Evolutionary conservation across 2,329 filamentous ascomycete species (phyloP), one percentile per base, ranked within the genome.

Genomic region (Septoria linicola): DNA sequence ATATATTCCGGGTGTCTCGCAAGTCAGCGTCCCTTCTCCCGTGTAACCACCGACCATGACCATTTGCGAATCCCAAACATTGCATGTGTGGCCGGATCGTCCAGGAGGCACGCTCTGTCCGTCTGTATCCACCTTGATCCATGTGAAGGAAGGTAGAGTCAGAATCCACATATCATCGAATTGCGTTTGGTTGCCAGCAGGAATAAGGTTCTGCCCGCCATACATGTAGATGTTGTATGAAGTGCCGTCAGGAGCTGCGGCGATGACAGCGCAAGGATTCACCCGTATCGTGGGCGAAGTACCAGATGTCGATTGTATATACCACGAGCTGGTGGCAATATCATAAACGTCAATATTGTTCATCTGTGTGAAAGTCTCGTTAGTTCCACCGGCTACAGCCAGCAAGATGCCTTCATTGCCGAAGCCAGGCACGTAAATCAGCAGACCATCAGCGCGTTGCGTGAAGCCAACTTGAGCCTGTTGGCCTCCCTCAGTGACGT

Each of bases 321-420:
- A 88, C 88, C 88, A 93, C 5, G 75, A 79, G 2, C 80, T 76
- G 23, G 71, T 78, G 3, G 80, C 85, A 51, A 92, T 80, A 63
- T 93, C 88, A 67, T 89, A 93, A n/a, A 92, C 81, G 59, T 91
- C 85, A 32, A 91, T 84, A 13, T 80, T 77, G 41, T 83, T 89
- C 46, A 47, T 40, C 66, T 75, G 71, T 61, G 84, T 82, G 62
- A 88, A 90, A 17, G 82, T 80, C 20, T 75, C 71, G 63, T 81
- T 77, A 71, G 83, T 80, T 2, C 88, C 89, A 10, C 89, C 89
- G 5, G 87, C 88, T 0, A 95, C 72, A 2, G 86, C 87, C 1
- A 95, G 77, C 7, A 95, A 74, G 37, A 93, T 83, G 1, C 89
- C 89, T 60, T 89, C 75, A 13, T 79, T 72, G 2, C 88, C 87